These are phyloP conservation scores for Aspergillus piperis DNA, from an alignment of 2,329 filamentous ascomycete genomes.

Conservation along the genomic window DNA sequence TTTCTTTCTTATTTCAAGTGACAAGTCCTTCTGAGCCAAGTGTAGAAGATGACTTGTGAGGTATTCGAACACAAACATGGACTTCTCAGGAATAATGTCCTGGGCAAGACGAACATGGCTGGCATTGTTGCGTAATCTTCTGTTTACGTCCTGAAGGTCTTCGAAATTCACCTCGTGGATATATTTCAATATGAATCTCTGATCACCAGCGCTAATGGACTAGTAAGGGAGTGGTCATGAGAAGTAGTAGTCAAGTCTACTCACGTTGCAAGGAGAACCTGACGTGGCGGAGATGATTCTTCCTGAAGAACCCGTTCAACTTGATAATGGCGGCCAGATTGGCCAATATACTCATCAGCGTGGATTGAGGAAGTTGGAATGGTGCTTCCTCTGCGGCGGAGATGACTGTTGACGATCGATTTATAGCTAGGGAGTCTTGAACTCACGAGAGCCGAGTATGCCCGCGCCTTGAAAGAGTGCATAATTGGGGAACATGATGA, in stretches of 20 bases:
- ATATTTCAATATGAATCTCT: conserved; percentile 11
- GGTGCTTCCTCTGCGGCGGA: too few species aligned
- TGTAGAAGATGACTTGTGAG: conserved; percentile 47
- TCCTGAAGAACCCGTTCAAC: conserved; percentile 12
- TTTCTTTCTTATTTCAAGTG: conserved; percentile 41
- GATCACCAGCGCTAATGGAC: neutral
- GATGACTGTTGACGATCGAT: too few species aligned
- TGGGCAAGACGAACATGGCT: conserved; percentile 39
- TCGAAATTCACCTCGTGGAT: conserved; percentile 12
- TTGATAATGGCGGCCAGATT: conserved; percentile 5
- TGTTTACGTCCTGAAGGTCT: conserved; percentile 14
- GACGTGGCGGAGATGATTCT: neutral
- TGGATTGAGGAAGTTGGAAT: too few species aligned
- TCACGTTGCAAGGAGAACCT: conserved; percentile 10
- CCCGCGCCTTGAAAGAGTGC: too few species aligned
- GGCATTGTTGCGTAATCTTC: conserved; percentile 16
- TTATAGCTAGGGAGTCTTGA: too few species aligned
- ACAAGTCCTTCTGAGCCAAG: conserved; percentile 45
- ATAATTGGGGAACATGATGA: too few species aligned
- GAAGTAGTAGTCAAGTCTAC: neutral
- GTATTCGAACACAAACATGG: conserved; percentile 51
- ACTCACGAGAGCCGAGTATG: too few species aligned
- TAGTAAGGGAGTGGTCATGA: conserved; percentile 1
- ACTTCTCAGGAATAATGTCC: conserved; percentile 48
- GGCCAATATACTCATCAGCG: neutral